These are phyloP conservation scores for Lyophyllum semitale DNA, from an alignment of 768 basidiomycete genomes.

Conservation along the genomic window DNA sequence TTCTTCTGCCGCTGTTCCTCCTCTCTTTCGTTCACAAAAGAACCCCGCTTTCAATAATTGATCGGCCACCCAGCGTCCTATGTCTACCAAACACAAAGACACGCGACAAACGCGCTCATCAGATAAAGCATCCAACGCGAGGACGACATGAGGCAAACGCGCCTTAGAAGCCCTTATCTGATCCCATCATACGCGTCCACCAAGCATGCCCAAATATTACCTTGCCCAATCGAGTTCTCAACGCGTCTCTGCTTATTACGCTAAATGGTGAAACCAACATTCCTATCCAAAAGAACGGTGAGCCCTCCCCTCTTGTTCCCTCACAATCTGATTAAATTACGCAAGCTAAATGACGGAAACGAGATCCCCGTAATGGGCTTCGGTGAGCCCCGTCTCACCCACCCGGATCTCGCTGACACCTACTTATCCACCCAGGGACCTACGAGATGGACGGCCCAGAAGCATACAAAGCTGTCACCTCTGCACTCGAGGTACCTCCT, in stretches of 20 bases:
- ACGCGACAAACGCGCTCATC: neutral
- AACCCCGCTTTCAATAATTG: too few species aligned
- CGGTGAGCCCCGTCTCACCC: constrained; percentile 33
- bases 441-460: constrained; percentile 65
- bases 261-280: too few species aligned
- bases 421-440: constrained; percentile 36
- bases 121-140: neutral
- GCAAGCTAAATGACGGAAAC: constrained; percentile 20
- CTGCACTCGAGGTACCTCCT: constrained; percentile 57
- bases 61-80: too few species aligned
- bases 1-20: neutral
- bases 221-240: too few species aligned
- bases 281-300: neutral
- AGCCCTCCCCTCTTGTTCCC: neutral
- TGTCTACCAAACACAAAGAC: too few species aligned
- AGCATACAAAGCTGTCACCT: constrained; percentile 56
- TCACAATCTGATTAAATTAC: neutral
- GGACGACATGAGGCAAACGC: neutral
- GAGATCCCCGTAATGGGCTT: constrained; percentile 63
- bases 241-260: too few species aligned
- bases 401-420: neutral
- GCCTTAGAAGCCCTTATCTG: neutral
- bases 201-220: too few species aligned
- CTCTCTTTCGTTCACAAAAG: neutral
- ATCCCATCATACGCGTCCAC: neutral